Conservation (phyloP, 768 basidiomycete species). For the Lactarius psammicola region DNA sequence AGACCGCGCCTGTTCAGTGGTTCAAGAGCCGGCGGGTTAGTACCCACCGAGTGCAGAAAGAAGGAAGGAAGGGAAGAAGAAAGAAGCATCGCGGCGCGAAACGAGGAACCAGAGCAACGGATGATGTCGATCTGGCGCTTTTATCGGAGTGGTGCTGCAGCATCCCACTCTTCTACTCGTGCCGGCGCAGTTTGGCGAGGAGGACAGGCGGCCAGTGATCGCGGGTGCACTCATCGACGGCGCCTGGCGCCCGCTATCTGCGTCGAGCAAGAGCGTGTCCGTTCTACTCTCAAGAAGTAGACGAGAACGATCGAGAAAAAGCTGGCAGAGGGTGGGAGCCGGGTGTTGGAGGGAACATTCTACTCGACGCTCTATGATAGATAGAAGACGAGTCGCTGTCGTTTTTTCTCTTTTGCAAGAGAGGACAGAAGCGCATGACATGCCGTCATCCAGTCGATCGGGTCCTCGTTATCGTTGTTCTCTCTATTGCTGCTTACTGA, state of each 20-base stretch:
- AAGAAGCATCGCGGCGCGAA: too few species aligned
- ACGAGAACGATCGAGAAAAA: not conserved
- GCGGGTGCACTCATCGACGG: not conserved
- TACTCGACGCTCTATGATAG: not conserved
- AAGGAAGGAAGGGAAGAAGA: not conserved
- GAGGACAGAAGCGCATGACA: not conserved
- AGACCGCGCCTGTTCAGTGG: not conserved
- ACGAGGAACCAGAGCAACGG: not conserved
- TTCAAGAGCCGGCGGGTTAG: too few species aligned
- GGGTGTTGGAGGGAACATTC: not conserved
- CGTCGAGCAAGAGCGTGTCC: not conserved
- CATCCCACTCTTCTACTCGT: not conserved
- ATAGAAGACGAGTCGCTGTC: not conserved
- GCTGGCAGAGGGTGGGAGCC: not conserved
- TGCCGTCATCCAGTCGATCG: conserved; percentile 3
- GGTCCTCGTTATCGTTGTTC: not conserved
- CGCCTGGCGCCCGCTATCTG: not conserved
- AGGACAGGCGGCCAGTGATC: not conserved
- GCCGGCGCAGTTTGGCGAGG: too few species aligned
- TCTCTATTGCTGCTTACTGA: not conserved
- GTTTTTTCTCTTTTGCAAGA: not conserved
- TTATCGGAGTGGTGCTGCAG: not conserved
- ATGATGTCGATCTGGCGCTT: not conserved
- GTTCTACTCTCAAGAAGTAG: not conserved
- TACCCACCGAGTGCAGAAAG: not conserved